A percentile compares a stretch with the other conserved stretches of the same genome.
Conservation (phyloP, 2,329 filamentous ascomycete species). For the Aureobasidium sp. region DNA sequence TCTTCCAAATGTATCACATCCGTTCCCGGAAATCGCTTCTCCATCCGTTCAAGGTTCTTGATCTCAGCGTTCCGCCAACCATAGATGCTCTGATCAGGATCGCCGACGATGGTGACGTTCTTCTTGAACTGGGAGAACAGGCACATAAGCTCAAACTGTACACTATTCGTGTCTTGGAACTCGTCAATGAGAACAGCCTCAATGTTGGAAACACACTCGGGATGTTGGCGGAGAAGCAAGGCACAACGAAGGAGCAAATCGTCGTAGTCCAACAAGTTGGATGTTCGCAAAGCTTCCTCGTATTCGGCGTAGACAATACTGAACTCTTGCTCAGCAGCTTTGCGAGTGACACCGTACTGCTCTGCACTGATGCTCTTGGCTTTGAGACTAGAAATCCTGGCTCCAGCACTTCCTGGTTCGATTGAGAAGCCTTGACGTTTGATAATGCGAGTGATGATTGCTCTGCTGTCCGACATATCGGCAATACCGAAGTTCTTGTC, state of each 20-base stretch:
- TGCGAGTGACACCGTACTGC: conserved; percentile 31
- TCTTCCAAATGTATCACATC: conserved; percentile 80
- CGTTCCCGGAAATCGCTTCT: conserved; percentile 66
- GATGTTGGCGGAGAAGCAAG: conserved; percentile 63
- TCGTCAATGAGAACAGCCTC: conserved; percentile 91
- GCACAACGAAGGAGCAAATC: conserved; percentile 80
- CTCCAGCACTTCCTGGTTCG: conserved; percentile 61
- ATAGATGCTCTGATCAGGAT: conserved; percentile 97
- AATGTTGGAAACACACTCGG: conserved; percentile 78
- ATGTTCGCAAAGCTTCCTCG: conserved; percentile 61
- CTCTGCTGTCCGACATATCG: conserved; percentile 69
- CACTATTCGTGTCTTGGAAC: conserved; percentile 92
- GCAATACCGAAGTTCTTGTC: conserved; percentile 82
- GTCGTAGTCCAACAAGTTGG: conserved; percentile 88
- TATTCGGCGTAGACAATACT: conserved; percentile 64
- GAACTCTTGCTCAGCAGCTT: conserved; percentile 52
- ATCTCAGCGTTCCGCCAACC: conserved; percentile 91
- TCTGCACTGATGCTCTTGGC: conserved; percentile 44
- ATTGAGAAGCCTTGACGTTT: conserved; percentile 54
- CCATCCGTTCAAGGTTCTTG: conserved; percentile 73
- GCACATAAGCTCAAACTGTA: conserved; percentile 92
- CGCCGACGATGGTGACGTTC: conserved; percentile 88
- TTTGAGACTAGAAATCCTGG: conserved; percentile 62
- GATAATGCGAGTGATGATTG: conserved; percentile 73
- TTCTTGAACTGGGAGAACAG: conserved; percentile 65